Evolutionary conservation across 352 stramenopile genomes (phyloP), one percentile per base, ranked within the genome.

Genomic region (Phytophthora pistaciae): DNA sequence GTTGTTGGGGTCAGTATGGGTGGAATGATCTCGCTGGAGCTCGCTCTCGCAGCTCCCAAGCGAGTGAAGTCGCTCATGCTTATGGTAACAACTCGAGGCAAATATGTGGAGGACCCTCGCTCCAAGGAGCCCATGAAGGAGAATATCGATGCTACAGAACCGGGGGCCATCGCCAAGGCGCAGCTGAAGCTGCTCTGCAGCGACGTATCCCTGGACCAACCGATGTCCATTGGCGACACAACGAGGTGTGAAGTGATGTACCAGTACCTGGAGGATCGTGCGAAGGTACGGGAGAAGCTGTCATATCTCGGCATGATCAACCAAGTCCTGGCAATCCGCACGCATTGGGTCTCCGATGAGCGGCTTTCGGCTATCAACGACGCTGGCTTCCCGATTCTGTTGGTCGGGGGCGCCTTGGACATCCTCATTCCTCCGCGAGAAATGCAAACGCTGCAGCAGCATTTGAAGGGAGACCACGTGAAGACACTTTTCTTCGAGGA

Each of bases 21-120:
- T 20, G 72, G 75, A 2, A 90, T 91, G 83, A 91, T 91, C 70
- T 78, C 80, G 2, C 66, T 74, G 23, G 83, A 91, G 60, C 76
- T 91, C n/a, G 83, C 80, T 3, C 59, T 71, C 10, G 57, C 68
- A 36, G 73, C 82, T 27, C 78, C 80, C 0, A 29, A 79, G 49
- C 68, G 82, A 31, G 76, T 90, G 0, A 64, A 69, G 10, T 90
- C 82, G 57, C 72, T 90, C 16, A 75, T 76, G 5, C 70, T 91
- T 1, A 71, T 88, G 31, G 80, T 85, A 6, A 85, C 83, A 27
- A 84, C 82, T 3, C 72, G 77, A 10, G 82, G 82, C 36, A 82
- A 83, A 46, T 83, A 70, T 56, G 42, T 59, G 2, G 65, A 74
- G 56, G 79, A 82, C 23, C 66, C 77, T 50, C 68, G 69, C 20